Conservation (phyloP, 306 rosid genomes). For the Quercus berberidifolia region DNA sequence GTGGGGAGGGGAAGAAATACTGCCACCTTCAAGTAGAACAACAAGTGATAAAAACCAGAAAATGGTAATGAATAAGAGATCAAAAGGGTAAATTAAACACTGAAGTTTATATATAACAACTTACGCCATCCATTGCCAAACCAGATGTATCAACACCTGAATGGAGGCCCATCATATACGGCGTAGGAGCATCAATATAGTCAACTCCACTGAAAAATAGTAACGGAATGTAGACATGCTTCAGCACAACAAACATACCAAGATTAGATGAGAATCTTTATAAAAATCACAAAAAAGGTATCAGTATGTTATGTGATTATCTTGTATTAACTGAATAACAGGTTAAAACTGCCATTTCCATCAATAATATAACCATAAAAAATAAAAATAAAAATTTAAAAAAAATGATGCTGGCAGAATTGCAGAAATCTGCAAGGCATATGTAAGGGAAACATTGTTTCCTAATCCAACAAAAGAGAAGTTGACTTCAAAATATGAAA, state of each 20-base stretch:
- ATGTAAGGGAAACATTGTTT: conserved; percentile 6
- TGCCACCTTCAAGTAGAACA: neutral
- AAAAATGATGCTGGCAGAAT: conserved; percentile 1
- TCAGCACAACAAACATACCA: conserved; percentile 53
- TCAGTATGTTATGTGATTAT: conserved; percentile 11
- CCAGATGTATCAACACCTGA: conserved; percentile 85
- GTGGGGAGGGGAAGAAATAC: neutral
- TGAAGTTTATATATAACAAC: conserved; percentile 30
- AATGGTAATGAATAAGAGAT: conserved; percentile 7
- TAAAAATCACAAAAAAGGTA: conserved; percentile 11
- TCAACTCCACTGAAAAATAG: conserved; percentile 99
- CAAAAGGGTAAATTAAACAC: conserved; percentile 9
- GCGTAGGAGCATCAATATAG: conserved; percentile 98
- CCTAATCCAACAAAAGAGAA: conserved; percentile 5
- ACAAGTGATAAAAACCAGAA: neutral
- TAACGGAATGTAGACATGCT: conserved; percentile 99
- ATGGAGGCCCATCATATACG: conserved; percentile 99
- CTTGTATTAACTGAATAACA: conserved; percentile 13
- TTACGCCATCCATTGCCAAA: conserved; percentile 89
- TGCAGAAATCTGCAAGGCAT: conserved; percentile 3
- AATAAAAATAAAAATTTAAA: too few relatives aligned
- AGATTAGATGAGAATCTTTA: conserved; percentile 40
- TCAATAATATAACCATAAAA: conserved; percentile 3
- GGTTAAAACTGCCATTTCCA: neutral
- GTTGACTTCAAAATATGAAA: conserved; percentile 11